Base-by-base conservation (phyloP, 352 stramenopile genomes). In the Pythium dissimile region DNA sequence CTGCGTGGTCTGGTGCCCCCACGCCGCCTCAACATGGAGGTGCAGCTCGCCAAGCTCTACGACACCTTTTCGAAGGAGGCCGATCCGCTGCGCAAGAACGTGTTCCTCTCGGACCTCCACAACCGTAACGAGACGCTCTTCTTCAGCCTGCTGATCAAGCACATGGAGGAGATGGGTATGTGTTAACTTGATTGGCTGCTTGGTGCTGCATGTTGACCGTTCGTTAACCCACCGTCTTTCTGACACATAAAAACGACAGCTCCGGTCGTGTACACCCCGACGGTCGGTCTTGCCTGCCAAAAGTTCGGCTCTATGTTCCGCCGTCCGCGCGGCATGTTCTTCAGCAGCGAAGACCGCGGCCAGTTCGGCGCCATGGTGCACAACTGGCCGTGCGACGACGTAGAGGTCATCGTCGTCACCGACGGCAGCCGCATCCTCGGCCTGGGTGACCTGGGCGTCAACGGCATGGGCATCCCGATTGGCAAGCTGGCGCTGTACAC, bases 391-490 rank as follows among this genome's bases (percentile, higher is more conserved):
- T 88, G 92, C 42, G 93, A 97, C 44, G 94, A 98, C 73, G 94
- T 98, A n/a, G 80, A 96, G 38, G 92, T 98, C 38, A 98, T 99
- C 65, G 95, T 99, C 34, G 92, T 99, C 12, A 99, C 96, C 1
- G 96, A 99, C 68, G 96, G 96, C 35, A 95, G 80, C 55, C 81
- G 96, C 55, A 99, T 99, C 60, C 76, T 99, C 5, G 97, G 96
- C 50, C 80, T 99, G 13, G 97, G 97, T 39, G 97, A 99, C 71
- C 74, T 99, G 15, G 97, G 97, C 43, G 86, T 87, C 8, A 98
- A 98, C 71, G 97, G 97, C 48, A 99, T 99, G 95, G 96, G 94
- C 34, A 99, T 99, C 60, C 96, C 96, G 1, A 97, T 99, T 49
- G 96, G 96, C 48, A 98, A 98, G 62, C 76, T 98, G 15, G 92